phyloP scores from a whole-genome alignment of 495 filamentous ascomycete species.

The Sporormia fimetaria region DNA sequence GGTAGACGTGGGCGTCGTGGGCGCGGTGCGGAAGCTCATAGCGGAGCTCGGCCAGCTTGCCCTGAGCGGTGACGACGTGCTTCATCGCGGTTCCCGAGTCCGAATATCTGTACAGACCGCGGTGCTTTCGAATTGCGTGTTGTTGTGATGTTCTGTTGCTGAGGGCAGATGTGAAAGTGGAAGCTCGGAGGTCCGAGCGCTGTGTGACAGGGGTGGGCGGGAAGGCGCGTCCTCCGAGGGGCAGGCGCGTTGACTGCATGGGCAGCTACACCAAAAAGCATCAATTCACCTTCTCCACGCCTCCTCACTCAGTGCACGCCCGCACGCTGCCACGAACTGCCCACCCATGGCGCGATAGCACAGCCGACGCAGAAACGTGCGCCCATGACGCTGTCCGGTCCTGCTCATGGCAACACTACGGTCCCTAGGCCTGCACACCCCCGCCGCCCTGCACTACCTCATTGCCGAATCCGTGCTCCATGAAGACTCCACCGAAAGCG shows the following conservation, averaged over 20 bases:
- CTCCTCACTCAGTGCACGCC: background rate
- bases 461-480: conserved; percentile 70
- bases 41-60: conserved; percentile 42
- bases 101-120: background rate
- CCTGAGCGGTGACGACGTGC: conserved; percentile 25
- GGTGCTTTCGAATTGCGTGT: background rate
- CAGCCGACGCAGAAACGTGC: background rate
- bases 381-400: conserved; percentile 11
- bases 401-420: conserved; percentile 67
- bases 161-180: background rate
- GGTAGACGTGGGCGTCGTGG: conserved; percentile 62
- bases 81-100: conserved; percentile 16
- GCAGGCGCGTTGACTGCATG: conserved; percentile 2
- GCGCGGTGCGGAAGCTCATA: conserved; percentile 67
- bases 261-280: conserved; percentile 3
- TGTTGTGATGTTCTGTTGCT: background rate
- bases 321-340: background rate
- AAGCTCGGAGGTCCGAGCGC: conserved; percentile 9
- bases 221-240: too few relatives aligned
- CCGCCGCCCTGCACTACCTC: conserved; percentile 69
- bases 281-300: conserved; percentile 2
- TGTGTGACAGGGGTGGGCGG: too few relatives aligned
- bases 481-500: conserved; percentile 49
- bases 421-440: conserved; percentile 80
- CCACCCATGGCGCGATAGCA: background rate